Evolutionary conservation across 768 basidiomycete genomes (phyloP).

Genomic region (Nidularia sp.): DNA sequence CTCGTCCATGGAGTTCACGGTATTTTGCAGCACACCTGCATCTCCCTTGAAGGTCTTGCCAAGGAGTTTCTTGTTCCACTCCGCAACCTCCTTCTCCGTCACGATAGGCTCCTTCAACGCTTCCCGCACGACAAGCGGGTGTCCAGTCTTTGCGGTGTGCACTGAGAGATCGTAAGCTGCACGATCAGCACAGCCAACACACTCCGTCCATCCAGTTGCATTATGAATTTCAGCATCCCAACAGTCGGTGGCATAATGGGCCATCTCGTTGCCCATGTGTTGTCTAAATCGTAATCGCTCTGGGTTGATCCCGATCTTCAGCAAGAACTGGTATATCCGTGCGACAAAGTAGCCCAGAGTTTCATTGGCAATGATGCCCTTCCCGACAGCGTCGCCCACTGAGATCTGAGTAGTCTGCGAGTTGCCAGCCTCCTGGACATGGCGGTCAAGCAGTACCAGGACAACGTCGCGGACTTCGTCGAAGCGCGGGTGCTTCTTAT

Average conservation of each 20-base stretch:
- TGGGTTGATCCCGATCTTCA: constrained; percentile 88
- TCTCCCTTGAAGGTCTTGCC: constrained; percentile 90
- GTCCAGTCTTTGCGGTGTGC: constrained; percentile 80
- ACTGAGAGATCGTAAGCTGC: constrained; percentile 95
- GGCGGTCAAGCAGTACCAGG: constrained; percentile 75
- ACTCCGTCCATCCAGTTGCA: constrained; percentile 92
- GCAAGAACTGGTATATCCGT: constrained; percentile 84
- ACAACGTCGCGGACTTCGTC: constrained; percentile 70
- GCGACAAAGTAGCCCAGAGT: constrained; percentile 97
- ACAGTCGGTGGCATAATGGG: constrained; percentile 97
- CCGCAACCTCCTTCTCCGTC: constrained; percentile 72
- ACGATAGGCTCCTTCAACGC: constrained; percentile 82
- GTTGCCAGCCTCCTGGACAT: constrained; percentile 75
- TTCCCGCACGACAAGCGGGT: constrained; percentile 81
- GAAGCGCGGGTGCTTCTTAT: constrained; percentile 89
- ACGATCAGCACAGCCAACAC: constrained; percentile 97
- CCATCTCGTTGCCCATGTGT: constrained; percentile 99
- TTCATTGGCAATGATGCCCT: constrained; percentile 90
- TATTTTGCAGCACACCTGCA: constrained; percentile 58
- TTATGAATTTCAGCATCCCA: constrained; percentile 99
- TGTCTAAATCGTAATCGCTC: constrained; percentile 87
- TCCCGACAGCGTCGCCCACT: constrained; percentile 85
- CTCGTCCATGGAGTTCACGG: constrained; percentile 66
- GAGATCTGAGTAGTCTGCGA: constrained; percentile 61
- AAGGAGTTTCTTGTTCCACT: constrained; percentile 83